phyloP scores from a whole-genome alignment of 2,329 filamentous ascomycete genomes.

The Trichocomaceae sp. region DNA sequence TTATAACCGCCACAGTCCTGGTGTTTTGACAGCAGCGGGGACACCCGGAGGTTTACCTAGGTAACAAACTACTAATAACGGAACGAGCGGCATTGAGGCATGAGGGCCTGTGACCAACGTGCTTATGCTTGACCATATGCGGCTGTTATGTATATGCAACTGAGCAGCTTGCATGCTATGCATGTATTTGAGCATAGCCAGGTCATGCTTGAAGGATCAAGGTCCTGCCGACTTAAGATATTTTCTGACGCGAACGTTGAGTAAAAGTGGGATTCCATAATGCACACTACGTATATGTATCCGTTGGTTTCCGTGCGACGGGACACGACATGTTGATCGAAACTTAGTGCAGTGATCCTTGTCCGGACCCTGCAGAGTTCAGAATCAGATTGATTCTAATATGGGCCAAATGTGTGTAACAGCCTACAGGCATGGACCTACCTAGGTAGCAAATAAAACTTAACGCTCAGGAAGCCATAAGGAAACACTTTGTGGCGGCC shows the following conservation, averaged over 20 bases:
- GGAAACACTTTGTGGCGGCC: background rate
- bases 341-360: background rate
- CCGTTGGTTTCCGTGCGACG: background rate
- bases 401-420: background rate
- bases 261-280: background rate
- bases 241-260: background rate
- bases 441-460: background rate
- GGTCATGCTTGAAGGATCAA: background rate
- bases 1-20: background rate
- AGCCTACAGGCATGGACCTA: background rate
- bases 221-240: background rate
- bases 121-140: background rate
- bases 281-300: background rate
- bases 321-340: background rate
- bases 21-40: background rate
- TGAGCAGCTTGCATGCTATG: background rate
- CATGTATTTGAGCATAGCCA: background rate
- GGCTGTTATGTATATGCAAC: background rate
- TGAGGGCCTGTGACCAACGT: background rate
- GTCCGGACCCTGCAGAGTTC: background rate
- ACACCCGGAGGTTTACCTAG: slow-evolving; percentile 1
- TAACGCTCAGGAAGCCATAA: background rate
- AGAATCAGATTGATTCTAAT: background rate
- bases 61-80: too few relatives aligned
- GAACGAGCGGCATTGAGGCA: background rate